Evolutionary conservation across 1,139 yeast genomes (phyloP), one percentile per base, ranked within the genome.

Genomic region (Nadsonia commutata): DNA sequence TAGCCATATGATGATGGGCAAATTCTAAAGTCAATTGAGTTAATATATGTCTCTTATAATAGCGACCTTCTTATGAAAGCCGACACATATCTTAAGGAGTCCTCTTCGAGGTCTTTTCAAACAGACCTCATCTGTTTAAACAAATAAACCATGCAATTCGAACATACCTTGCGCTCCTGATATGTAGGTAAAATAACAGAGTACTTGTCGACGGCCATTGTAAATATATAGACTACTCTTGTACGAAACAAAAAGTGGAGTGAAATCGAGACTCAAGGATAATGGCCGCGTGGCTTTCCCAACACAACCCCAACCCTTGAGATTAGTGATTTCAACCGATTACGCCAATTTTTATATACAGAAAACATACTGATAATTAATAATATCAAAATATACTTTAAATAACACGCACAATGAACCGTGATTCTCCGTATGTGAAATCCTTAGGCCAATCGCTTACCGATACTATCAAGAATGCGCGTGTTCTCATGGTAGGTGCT

Each of bases 401-500:
- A n/a, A n/a, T n/a, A n/a, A n/a, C n/a, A n/a, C n/a, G n/a, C n/a
- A 37, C n/a, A 6, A 37, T 23, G 39, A 36, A 16, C n/a, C 33
- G 43, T 2, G 40, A 41, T 23, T 17, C 38, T 1, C 37, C 38
- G n/a, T 37, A 37, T 22, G 20, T 18, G 9, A 16, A 31, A 18
- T 37, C 43, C 17, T 16, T 41, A 3, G 43, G 43, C 21, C 20
- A 31, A 5, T 13, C 21, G 6, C 37, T 37, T 6, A 21, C 21
- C 5, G 16, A 6, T 7, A 20, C 21, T 3, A 18, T 41, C 6
- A 20, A 36, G 3, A 8, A 27, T 3, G 17, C 38, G 13, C 27
- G 38, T 27, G 86, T 90, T 18, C 66, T 93, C 40, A 68, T 93
- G 66, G 95, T 93, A 0, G 98, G 99, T 3, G 96, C 98, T 1